Percentiles rank a stretch among this genome's conserved stretches.
Evolutionary conservation across 2,329 filamentous ascomycete genomes (phyloP).

Genomic region (Exophiala mesophila): DNA sequence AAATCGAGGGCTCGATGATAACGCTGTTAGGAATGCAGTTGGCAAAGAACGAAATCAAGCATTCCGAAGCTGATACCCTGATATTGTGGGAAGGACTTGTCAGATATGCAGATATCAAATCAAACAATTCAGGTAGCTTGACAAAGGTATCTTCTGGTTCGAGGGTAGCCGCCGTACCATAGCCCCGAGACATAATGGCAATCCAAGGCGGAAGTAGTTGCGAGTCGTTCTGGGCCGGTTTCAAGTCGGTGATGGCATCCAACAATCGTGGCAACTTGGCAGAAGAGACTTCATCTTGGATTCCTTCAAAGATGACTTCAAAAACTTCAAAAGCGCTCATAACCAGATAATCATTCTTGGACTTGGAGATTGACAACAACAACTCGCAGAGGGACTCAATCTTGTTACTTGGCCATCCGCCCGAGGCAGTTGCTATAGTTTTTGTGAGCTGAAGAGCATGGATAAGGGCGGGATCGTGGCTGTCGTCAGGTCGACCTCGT

Average conservation of each 20-base stretch:
- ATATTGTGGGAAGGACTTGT: conserved; percentile 88
- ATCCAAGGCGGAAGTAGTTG: conserved; percentile 95
- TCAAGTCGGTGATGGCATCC: conserved; percentile 86
- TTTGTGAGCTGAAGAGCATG: conserved; percentile 91
- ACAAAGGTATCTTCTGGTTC: conserved; percentile 87
- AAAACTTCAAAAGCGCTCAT: conserved; percentile 97
- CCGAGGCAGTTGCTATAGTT: conserved; percentile 77
- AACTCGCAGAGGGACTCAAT: conserved; percentile 89
- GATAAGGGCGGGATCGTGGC: conserved; percentile 77
- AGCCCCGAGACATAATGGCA: conserved; percentile 87
- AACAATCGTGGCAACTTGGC: conserved; percentile 83
- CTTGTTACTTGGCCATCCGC: conserved; percentile 94
- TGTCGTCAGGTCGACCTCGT: conserved; percentile 47
- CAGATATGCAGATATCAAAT: conserved; percentile 73
- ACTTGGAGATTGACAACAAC: conserved; percentile 79
- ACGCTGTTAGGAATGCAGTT: conserved; percentile 82
- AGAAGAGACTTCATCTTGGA: conserved; percentile 81
- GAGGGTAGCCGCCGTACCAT: conserved; percentile 86
- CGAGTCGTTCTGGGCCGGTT: conserved; percentile 87
- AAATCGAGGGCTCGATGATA: conserved; percentile 82
- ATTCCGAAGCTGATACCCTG: conserved; percentile 88
- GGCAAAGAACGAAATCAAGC: conserved; percentile 83
- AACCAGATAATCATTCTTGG: conserved; percentile 90
- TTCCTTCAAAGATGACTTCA: conserved; percentile 89
- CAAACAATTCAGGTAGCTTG: conserved; percentile 80